Base-by-base conservation (phyloP, 768 basidiomycete genomes). In the Boletus sp. region DNA sequence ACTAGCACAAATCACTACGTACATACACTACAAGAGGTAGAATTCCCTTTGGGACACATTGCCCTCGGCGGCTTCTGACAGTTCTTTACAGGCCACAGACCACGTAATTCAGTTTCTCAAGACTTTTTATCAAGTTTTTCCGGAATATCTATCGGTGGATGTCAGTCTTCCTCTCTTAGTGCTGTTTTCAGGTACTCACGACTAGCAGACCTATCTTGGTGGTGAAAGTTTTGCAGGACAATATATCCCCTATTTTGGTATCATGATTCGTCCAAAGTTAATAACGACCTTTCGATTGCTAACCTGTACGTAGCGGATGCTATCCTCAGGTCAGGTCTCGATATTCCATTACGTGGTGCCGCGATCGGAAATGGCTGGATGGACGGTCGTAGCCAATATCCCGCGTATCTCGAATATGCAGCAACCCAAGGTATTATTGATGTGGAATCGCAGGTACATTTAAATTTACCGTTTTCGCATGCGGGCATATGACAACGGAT, bases 321-420 rank as follows among this genome's bases (percentile, higher is more conserved):
- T 17, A 77, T 96, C 45, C 76, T 97, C 32, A 70, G 78, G 59
- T 83, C 85, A 7, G 70, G 79, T 35, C 75, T 92, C 17, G 67
- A 77, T 28, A 75, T 87, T 29, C 85, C 84, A 0, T 76, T 98
- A 8, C 81, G 80, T 44, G 97, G 97, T 2, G 75, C 83, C 15
- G 92, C 96, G 1, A 97, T 99, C 44, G 97, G 97, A 20, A 99
- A 99, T 71, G 96, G 96, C 6, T 99, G 97, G 97, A 96, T 97
- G 47, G 95, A 98, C 70, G 86, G 87, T 0, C 82, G 83, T 41
- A 78, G 79, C 55, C 97, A 99, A 75, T 99, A 98, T 70, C 85
- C 90, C 15, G 80, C 94, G 17, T 98, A 92, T 70, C 74, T 94
- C 41, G 93, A 96, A 61, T 98, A 87, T 67, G 87, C 86, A 2